Conservation (phyloP, 192 early-diverging fungal genomes). For the Entrophospora sp. region DNA sequence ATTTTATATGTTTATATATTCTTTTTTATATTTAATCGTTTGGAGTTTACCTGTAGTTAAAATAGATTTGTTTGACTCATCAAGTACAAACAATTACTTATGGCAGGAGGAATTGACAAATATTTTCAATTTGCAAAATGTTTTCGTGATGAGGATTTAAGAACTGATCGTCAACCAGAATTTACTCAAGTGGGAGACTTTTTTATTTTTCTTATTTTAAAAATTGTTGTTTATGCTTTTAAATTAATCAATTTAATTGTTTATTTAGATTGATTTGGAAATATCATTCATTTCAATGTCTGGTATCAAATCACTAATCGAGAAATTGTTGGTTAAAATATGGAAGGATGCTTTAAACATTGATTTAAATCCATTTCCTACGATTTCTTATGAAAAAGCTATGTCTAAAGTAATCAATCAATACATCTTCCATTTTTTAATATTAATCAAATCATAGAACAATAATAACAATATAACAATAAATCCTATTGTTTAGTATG, state of each 20-base stretch:
- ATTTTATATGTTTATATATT: neutral
- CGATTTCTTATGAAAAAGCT: slow-evolving; percentile 75
- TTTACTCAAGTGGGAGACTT: slow-evolving; percentile 69
- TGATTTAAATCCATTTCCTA: slow-evolving; percentile 53
- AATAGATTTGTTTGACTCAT: neutral
- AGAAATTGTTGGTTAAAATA: slow-evolving; percentile 56
- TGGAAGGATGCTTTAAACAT: slow-evolving; percentile 50
- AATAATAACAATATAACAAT: too few species aligned
- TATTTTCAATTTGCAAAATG: slow-evolving; percentile 92
- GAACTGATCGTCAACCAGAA: slow-evolving; percentile 86
- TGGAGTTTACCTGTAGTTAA: too few species aligned
- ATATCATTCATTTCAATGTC: slow-evolving; percentile 70
- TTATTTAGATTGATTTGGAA: slow-evolving; percentile 74
- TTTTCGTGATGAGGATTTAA: slow-evolving; percentile 82
- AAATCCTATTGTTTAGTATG: slow-evolving; percentile 41
- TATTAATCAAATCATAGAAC: too few species aligned
- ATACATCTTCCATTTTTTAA: neutral
- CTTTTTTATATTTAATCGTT: too few species aligned
- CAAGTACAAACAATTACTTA: slow-evolving; percentile 89
- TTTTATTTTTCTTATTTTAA: too few species aligned
- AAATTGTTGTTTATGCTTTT: too few species aligned
- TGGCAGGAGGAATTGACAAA: slow-evolving; percentile 80
- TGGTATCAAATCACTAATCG: slow-evolving; percentile 67
- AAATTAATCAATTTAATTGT: too few species aligned
- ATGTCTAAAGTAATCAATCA: slow-evolving; percentile 49